These are phyloP conservation scores for Porogramme epimiltina DNA, from an alignment of 1,284 basidiomycete genomes.

Conservation along the genomic window DNA sequence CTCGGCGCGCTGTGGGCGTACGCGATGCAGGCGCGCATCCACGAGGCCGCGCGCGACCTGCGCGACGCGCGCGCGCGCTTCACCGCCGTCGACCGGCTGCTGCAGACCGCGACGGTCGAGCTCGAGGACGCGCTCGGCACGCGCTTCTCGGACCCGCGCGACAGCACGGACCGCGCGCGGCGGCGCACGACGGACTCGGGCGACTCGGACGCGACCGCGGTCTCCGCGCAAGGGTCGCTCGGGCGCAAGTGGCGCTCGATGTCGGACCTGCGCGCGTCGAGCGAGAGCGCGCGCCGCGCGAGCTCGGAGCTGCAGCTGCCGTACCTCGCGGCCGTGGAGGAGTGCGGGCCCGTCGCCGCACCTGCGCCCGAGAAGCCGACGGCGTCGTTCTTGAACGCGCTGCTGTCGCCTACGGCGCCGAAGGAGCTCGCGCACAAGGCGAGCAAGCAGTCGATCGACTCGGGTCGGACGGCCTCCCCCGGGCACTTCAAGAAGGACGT, in stretches of 20 bases:
- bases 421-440: conserved; percentile 16
- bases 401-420: conserved; percentile 17
- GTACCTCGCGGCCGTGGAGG: conserved; percentile 14
- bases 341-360: conserved; percentile 2
- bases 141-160: conserved; percentile 21
- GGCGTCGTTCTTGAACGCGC: conserved; percentile 16
- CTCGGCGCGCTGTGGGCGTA: conserved; percentile 46
- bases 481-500: conserved; percentile 18
- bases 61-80: conserved; percentile 46
- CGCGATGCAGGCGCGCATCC: conserved; percentile 51
- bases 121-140: conserved; percentile 37
- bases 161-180: conserved; percentile 27
- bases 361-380: conserved; percentile 7
- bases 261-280: conserved; percentile 21
- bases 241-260: conserved; percentile 27
- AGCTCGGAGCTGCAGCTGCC: conserved; percentile 9
- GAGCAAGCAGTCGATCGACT: conserved; percentile 20
- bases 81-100: conserved; percentile 24
- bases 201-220: conserved; percentile 30
- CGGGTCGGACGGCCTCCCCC: conserved; percentile 11
- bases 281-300: conserved; percentile 1
- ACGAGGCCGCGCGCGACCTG: conserved; percentile 52
- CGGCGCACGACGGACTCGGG: conserved; percentile 32
- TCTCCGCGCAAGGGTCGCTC: conserved; percentile 23
- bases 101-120: conserved; percentile 43